These are phyloP conservation scores for Rhizopogon roseolus DNA, from an alignment of 768 basidiomycete species.

Conservation along the genomic window DNA sequence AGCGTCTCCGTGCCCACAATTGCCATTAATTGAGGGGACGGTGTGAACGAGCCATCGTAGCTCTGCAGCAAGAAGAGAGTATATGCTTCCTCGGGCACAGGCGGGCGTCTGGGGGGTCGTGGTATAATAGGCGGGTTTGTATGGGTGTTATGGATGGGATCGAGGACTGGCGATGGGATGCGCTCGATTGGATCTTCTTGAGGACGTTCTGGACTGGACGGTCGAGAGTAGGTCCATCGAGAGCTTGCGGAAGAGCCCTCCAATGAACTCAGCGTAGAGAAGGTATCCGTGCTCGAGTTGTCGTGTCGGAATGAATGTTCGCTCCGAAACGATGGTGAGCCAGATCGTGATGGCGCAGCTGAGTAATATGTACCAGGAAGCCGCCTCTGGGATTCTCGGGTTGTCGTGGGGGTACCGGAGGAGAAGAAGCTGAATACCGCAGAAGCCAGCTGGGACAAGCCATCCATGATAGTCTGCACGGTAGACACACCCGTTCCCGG, in stretches of 20 bases:
- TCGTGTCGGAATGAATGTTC: slow-evolving; percentile 11
- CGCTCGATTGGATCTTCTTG: slow-evolving; percentile 23
- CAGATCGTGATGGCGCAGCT: slow-evolving; percentile 14
- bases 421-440: slow-evolving; percentile 11
- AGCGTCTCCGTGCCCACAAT: slow-evolving; percentile 34
- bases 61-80: slow-evolving; percentile 35
- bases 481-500: background rate
- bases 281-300: slow-evolving; percentile 27
- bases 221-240: slow-evolving; percentile 26
- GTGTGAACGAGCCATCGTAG: slow-evolving; percentile 46
- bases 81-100: slow-evolving; percentile 24
- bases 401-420: background rate
- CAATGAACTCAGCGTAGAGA: slow-evolving; percentile 48
- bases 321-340: slow-evolving; percentile 4
- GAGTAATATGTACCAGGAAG: slow-evolving; percentile 21
- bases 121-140: slow-evolving; percentile 7
- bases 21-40: slow-evolving; percentile 21
- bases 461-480: slow-evolving; percentile 14
- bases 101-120: slow-evolving; percentile 2
- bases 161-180: slow-evolving; percentile 27
- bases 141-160: slow-evolving; percentile 7
- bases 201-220: slow-evolving; percentile 16
- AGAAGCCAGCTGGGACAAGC: slow-evolving; percentile 11
- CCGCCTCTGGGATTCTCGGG: background rate
- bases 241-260: slow-evolving; percentile 31